Evolutionary conservation across 345 rosid genomes (phyloP).

Genomic region (Populus simonii): DNA sequence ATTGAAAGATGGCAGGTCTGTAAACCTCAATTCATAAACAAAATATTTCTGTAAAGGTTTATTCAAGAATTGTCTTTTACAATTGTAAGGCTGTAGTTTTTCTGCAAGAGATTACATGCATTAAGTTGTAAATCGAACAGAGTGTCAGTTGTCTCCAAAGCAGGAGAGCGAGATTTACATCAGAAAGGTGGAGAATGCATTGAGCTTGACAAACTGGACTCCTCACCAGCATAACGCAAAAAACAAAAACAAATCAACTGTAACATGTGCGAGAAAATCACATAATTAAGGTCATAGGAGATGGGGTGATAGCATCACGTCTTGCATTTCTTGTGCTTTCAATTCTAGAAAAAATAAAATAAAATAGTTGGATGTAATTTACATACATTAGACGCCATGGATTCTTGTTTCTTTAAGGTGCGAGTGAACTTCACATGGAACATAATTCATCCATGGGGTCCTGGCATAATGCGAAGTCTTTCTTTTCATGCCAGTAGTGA

Average conservation of each 20-base stretch:
- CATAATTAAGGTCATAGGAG: neutral
- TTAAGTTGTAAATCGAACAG: no score
- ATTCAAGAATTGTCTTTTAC: no score
- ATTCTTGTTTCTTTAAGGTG: neutral
- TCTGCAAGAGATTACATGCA: no score
- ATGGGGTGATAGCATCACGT: neutral
- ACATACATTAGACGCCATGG: neutral
- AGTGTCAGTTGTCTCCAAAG: no score
- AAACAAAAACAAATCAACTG: neutral
- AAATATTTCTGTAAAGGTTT: no score
- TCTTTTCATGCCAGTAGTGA: neutral
- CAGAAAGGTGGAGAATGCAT: no score
- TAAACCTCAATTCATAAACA: no score
- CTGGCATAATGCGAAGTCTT: neutral
- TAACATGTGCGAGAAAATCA: neutral
- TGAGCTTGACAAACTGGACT: no score
- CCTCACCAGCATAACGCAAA: no score
- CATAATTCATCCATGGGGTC: neutral
- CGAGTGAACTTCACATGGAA: neutral
- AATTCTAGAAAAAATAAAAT: neutral
- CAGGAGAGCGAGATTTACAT: no score
- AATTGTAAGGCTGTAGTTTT: no score
- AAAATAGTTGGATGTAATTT: neutral
- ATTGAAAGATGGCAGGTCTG: no score
- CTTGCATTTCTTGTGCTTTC: neutral